Evolutionary conservation across 2,329 filamentous ascomycete genomes (phyloP), one percentile per base, ranked within the genome.

Genomic region (Chrysosporium queenslandicum): DNA sequence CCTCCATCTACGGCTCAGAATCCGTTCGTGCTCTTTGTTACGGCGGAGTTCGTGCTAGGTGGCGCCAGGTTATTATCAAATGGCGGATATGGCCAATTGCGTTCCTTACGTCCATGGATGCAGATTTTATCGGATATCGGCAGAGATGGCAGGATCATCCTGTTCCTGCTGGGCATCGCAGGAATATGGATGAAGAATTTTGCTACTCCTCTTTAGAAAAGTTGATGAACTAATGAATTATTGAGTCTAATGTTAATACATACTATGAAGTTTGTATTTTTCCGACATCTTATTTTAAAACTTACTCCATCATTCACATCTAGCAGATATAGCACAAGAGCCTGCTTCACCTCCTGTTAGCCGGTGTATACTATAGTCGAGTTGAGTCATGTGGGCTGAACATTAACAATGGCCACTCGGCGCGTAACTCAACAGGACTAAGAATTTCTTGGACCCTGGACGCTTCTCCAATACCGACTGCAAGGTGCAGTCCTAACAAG

Each of bases 1-100:
- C 68, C 70, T 30, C 71, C 71, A 23, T 68, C 71, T 11, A 73
- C 70, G 20, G 68, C 63, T 21, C 68, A 68, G 59, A 74, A 70
- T 47, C 71, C 71, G 9, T 73, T 72, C 53, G 46, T 69, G 34
- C 62, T 71, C n/a, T 74, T 75, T 54, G 60, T 70, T 30, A 74
- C 69, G n/a, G 72, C 69, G 8, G 72, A 75, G 59, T 46, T 74
- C 55, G 50, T 73, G 30, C 58, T 75, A 52, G 65, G 64, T 47
- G 66, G 66, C 18, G 61, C 67, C 14, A 63, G 69, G 58, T 59
- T 70, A 30, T 55, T 68, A 50, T 53, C 62, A 30, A 61, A 59
- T 53, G 60, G 53, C 58, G 61, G 56, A 60, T 60, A 9, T 56
- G 59, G 55, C 56, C 61, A 60, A 6, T 46, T 55, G 48, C 40